Percentiles rank a stretch among this genome's conserved stretches.
Evolutionary conservation across 495 filamentous ascomycete species (phyloP).

Genomic region (Jackrogersella multiformis): DNA sequence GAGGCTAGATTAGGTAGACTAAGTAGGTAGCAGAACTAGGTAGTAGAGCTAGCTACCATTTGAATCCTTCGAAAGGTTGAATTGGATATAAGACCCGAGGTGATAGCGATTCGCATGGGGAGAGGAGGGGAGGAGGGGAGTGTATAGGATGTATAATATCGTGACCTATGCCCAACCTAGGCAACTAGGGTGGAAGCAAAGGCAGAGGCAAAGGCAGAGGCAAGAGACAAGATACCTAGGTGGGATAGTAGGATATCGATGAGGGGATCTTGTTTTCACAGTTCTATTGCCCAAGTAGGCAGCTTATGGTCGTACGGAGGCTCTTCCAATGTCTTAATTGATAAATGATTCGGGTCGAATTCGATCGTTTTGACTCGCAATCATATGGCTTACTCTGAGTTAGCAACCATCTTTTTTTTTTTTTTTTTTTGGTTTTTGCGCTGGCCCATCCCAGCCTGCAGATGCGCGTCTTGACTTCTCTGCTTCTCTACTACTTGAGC

Average conservation of each 20-base stretch:
- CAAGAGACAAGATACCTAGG: too few relatives aligned
- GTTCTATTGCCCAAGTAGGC: constrained; percentile 26
- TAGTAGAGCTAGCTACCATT: constrained; percentile 25
- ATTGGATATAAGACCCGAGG: constrained; percentile 13
- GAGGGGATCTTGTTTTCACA: constrained; percentile 31
- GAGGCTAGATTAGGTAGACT: constrained; percentile 15
- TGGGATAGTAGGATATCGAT: constrained; percentile 14
- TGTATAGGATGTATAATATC: constrained; percentile 26
- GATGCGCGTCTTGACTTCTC: constrained; percentile 41
- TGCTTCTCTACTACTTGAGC: constrained; percentile 29
- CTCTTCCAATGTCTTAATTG: constrained; percentile 39
- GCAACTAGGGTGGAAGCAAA: not conserved
- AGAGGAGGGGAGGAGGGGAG: not conserved
- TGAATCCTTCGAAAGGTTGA: constrained; percentile 39
- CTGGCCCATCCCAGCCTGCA: constrained; percentile 36
- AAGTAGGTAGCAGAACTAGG: constrained; percentile 25
- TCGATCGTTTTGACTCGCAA: constrained; percentile 18
- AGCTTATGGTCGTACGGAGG: constrained; percentile 44
- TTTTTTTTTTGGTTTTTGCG: too few relatives aligned
- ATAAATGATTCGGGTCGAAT: constrained; percentile 33
- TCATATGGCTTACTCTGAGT: constrained; percentile 26
- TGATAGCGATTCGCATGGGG: constrained; percentile 4
- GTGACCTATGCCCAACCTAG: not conserved
- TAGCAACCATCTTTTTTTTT: constrained; percentile 26
- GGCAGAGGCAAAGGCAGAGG: not conserved